These are phyloP conservation scores for Pichia sp. DNA, from an alignment of 1,139 yeast genomes.

Conservation along the genomic window DNA sequence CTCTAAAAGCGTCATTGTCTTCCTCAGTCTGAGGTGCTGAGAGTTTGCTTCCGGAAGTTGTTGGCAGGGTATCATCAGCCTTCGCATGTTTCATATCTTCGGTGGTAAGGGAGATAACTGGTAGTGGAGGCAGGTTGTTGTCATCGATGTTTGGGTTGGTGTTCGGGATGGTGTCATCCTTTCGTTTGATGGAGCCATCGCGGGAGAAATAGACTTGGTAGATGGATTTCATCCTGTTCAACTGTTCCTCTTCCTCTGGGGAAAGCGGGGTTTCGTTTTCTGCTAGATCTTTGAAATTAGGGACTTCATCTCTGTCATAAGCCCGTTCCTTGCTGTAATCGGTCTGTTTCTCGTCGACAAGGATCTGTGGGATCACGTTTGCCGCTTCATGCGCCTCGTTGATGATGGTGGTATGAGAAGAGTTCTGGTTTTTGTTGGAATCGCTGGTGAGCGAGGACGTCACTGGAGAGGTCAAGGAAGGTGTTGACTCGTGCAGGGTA, in stretches of 20 bases:
- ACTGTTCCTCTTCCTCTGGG: conserved; percentile 62
- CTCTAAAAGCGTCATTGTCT: conserved; percentile 22
- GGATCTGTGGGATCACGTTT: background rate
- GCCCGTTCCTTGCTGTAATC: background rate
- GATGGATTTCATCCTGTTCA: conserved; percentile 71
- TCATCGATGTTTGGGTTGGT: conserved; percentile 16
- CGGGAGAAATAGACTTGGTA: conserved; percentile 67
- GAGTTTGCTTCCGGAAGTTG: background rate
- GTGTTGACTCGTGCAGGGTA: background rate
- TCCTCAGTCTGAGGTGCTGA: conserved; percentile 4
- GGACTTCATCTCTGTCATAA: background rate
- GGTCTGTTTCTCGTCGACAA: background rate
- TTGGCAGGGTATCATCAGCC: background rate
- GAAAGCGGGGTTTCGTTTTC: conserved; percentile 34
- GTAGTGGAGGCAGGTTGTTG: conserved; percentile 10
- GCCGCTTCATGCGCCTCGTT: background rate
- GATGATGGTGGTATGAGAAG: background rate
- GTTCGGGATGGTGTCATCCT: background rate
- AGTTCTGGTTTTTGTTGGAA: background rate
- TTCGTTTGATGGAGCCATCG: conserved; percentile 9
- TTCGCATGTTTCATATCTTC: conserved; percentile 15
- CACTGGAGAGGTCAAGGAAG: background rate
- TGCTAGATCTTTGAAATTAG: conserved; percentile 20
- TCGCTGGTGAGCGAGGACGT: background rate
- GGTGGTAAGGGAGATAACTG: background rate